Evolutionary conservation across 768 basidiomycete species (phyloP).

Genomic region (Dictyophora rubrovolvata): DNA sequence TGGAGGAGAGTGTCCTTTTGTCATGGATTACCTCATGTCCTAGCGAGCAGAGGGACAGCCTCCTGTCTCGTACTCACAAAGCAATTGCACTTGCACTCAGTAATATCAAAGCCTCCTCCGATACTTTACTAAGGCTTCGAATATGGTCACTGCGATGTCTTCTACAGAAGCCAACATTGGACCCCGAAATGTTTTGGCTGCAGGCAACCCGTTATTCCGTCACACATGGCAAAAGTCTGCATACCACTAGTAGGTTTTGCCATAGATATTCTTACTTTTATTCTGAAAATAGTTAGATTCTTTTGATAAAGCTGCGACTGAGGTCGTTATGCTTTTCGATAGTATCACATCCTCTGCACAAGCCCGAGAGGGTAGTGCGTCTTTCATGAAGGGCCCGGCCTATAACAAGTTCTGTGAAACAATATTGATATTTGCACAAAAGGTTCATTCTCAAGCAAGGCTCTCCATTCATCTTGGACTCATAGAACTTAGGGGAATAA

Average conservation of each 20-base stretch:
- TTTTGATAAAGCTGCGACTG: not conserved
- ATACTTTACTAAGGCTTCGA: slow-evolving; percentile 27
- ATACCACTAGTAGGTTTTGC: not conserved
- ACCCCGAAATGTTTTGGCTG: slow-evolving; percentile 58
- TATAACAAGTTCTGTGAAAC: slow-evolving; percentile 37
- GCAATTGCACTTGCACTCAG: slow-evolving; percentile 29
- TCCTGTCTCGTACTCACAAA: slow-evolving; percentile 53
- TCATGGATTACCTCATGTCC: slow-evolving; percentile 35
- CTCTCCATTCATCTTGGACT: not conserved
- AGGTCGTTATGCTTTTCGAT: slow-evolving; percentile 1
- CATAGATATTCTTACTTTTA: not conserved
- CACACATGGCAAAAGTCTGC: not conserved
- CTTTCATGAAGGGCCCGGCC: slow-evolving; percentile 36
- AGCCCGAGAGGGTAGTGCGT: slow-evolving; percentile 10
- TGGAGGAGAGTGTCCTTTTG: slow-evolving; percentile 20
- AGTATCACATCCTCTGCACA: not conserved
- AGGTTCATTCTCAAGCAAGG: slow-evolving; percentile 22
- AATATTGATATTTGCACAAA: slow-evolving; percentile 32
- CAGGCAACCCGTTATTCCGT: slow-evolving; percentile 25
- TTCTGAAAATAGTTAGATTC: not conserved
- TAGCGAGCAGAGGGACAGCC: slow-evolving; percentile 45
- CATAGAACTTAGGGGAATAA: not conserved
- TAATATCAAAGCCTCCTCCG: slow-evolving; percentile 14
- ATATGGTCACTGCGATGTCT: slow-evolving; percentile 36
- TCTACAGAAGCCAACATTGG: slow-evolving; percentile 35